Conservation (phyloP, 2,329 filamentous ascomycete genomes). For the Phialophora expanda region DNA sequence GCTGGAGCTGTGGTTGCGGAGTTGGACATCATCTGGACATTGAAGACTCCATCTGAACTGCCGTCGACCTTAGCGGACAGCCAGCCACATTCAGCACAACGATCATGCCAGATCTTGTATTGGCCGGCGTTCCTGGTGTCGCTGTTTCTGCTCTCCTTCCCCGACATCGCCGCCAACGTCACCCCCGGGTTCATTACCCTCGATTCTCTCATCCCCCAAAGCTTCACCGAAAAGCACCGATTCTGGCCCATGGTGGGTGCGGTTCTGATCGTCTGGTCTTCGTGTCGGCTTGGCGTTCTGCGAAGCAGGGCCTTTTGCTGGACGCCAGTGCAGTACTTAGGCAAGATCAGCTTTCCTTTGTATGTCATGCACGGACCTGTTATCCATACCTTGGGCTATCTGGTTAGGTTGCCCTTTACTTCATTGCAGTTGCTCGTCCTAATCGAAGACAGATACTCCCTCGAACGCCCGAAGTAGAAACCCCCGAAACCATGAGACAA, state of each 20-base stretch:
- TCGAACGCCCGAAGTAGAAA: constrained; percentile 44
- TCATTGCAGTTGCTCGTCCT: not conserved
- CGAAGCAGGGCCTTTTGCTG: constrained; percentile 50
- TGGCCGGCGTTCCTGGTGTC: constrained; percentile 47
- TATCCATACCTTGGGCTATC: constrained; percentile 51
- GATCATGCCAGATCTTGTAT: constrained; percentile 41
- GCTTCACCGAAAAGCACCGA: constrained; percentile 51
- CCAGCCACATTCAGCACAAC: not conserved
- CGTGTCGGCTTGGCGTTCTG: constrained; percentile 49
- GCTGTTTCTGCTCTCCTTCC: constrained; percentile 51
- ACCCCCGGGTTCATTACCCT: constrained; percentile 52
- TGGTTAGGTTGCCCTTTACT: constrained; percentile 41
- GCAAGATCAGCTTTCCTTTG: constrained; percentile 55
- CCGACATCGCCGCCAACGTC: constrained; percentile 45
- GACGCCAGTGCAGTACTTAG: constrained; percentile 52
- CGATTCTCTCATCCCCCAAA: constrained; percentile 47
- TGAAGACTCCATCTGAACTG: constrained; percentile 18
- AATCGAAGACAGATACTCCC: constrained; percentile 39
- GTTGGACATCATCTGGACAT: constrained; percentile 41
- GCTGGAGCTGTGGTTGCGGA: constrained; percentile 33
- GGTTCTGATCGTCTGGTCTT: constrained; percentile 50
- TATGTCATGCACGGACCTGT: constrained; percentile 56
- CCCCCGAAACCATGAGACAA: constrained; percentile 41
- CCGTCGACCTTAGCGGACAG: constrained; percentile 8
- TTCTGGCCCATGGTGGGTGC: constrained; percentile 53